These are phyloP conservation scores for Metarhizium anisopliae DNA, from an alignment of 2,329 filamentous ascomycete species.

Conservation along the genomic window DNA sequence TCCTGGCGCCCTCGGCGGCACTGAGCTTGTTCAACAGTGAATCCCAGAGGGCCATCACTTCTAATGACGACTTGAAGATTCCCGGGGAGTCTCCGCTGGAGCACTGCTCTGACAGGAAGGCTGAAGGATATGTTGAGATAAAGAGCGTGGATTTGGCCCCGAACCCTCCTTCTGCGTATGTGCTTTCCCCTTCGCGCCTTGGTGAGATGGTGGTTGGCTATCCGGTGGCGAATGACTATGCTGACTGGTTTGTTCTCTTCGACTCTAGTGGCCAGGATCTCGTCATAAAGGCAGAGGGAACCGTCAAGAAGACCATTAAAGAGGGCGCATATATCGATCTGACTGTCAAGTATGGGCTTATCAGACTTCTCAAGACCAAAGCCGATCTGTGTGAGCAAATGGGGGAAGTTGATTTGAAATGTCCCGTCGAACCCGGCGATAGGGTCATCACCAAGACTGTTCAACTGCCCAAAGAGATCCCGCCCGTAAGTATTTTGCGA, in stretches of 20 bases:
- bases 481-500: constrained; percentile 59
- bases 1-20: constrained; percentile 35
- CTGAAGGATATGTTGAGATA: constrained; percentile 64
- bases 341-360: constrained; percentile 88
- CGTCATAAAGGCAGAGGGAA: constrained; percentile 68
- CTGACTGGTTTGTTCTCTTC: constrained; percentile 15
- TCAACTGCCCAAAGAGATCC: constrained; percentile 76
- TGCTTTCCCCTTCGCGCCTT: not conserved
- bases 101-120: constrained; percentile 62
- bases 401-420: constrained; percentile 77
- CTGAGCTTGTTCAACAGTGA: constrained; percentile 30
- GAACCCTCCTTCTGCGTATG: constrained; percentile 78
- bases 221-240: not conserved
- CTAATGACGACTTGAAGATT: constrained; percentile 51
- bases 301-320: constrained; percentile 62
- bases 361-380: constrained; percentile 73
- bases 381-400: constrained; percentile 86
- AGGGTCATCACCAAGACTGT: constrained; percentile 71
- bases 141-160: constrained; percentile 71
- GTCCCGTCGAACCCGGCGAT: constrained; percentile 75
- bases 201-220: not conserved
- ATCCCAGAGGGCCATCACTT: constrained; percentile 26
- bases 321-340: constrained; percentile 75
- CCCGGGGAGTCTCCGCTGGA: constrained; percentile 79
- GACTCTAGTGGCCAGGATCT: constrained; percentile 62